Evolutionary conservation across 495 filamentous ascomycete species (phyloP).

Genomic region (Monascus purpureus): DNA sequence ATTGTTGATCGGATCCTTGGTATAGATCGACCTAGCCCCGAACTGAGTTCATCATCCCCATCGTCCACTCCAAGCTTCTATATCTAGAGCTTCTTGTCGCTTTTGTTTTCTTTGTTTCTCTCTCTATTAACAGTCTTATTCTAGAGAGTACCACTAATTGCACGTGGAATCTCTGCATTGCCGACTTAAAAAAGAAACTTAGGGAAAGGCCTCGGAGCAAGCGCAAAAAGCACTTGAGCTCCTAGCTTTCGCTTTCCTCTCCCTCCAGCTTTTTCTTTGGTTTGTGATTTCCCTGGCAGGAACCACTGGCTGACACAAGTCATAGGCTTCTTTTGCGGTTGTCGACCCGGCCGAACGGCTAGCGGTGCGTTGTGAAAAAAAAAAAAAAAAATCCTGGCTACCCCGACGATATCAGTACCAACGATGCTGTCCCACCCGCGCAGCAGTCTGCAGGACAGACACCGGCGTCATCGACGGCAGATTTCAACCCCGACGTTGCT

Average conservation of each 20-base stretch:
- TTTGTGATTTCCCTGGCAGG: slow-evolving; percentile 8
- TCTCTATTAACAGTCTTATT: no score
- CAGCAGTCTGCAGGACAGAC: slow-evolving; percentile 51
- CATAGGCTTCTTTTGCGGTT: slow-evolving; percentile 16
- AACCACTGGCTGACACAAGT: slow-evolving; percentile 29
- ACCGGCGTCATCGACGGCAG: slow-evolving; percentile 71
- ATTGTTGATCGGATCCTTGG: slow-evolving; percentile 34
- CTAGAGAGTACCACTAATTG: no score
- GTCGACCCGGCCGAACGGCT: slow-evolving; percentile 12
- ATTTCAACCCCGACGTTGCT: slow-evolving; percentile 71
- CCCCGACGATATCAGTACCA: slow-evolving; percentile 13
- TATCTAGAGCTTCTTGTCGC: slow-evolving; percentile 18
- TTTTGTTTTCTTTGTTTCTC: slow-evolving; percentile 12
- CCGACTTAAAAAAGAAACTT: no score
- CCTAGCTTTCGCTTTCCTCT: slow-evolving; percentile 12
- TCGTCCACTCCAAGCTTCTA: no score
- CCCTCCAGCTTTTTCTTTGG: no score
- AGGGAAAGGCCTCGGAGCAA: no score
- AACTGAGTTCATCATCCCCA: slow-evolving; percentile 17
- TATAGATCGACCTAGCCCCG: slow-evolving; percentile 26
- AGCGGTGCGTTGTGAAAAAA: slow-evolving; percentile 6
- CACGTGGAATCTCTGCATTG: no score
- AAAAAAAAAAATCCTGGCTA: no score
- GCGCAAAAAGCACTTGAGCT: slow-evolving; percentile 5
- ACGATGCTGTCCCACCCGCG: slow-evolving; percentile 67